These are phyloP conservation scores for Thalassiosira profunda DNA, from an alignment of 108 stramenopile species.

Conservation along the genomic window DNA sequence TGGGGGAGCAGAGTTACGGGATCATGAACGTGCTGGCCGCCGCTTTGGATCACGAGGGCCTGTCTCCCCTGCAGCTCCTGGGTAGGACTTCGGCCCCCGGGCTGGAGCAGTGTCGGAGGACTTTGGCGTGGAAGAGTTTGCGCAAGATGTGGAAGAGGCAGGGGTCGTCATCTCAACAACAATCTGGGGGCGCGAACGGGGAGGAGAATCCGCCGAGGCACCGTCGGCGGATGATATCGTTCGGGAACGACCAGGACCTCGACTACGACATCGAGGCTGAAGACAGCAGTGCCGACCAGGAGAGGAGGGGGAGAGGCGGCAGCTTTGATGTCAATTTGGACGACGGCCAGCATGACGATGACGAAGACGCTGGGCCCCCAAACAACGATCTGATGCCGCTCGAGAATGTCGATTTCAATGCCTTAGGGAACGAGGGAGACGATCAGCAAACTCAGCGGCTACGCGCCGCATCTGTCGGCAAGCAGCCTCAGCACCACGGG, in stretches of 20 bases:
- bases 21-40: slow-evolving; percentile 29
- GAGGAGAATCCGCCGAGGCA: background rate
- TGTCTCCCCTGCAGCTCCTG: slow-evolving; percentile 68
- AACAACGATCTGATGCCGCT: slow-evolving; percentile 21
- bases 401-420: slow-evolving; percentile 29
- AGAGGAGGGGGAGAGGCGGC: slow-evolving; percentile 7
- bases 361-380: slow-evolving; percentile 16
- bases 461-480: too few relatives aligned
- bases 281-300: background rate
- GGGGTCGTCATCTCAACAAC: background rate
- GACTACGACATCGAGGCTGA: slow-evolving; percentile 21
- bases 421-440: slow-evolving; percentile 1
- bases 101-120: slow-evolving; percentile 54
- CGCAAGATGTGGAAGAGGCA: slow-evolving; percentile 13
- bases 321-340: slow-evolving; percentile 24
- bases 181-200: background rate
- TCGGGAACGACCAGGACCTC: slow-evolving; percentile 40
- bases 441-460: too few relatives aligned
- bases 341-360: slow-evolving; percentile 21
- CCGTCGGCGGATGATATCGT: slow-evolving; percentile 35
- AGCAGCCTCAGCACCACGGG: too few relatives aligned
- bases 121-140: slow-evolving; percentile 23
- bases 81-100: slow-evolving; percentile 48
- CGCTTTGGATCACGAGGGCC: slow-evolving; percentile 58
- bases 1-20: background rate